phyloP scores from a whole-genome alignment of 2,329 filamentous ascomycete genomes.

The Dactylellina drechsleri region DNA sequence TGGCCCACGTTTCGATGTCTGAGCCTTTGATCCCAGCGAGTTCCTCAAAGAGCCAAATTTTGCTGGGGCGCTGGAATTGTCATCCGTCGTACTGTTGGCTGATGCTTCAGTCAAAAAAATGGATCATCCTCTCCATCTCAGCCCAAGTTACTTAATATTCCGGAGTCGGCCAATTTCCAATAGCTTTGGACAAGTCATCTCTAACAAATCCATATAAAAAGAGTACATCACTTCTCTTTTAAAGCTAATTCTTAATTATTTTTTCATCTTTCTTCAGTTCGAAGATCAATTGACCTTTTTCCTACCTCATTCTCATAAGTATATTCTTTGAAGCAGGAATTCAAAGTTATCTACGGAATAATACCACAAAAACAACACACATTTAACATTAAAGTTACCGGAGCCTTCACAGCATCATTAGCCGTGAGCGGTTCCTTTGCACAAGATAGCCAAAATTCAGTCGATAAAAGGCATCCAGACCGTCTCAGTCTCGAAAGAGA shows the following conservation, averaged over 20 bases:
- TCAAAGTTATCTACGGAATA: conserved; percentile 1
- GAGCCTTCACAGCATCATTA: conserved; percentile 44
- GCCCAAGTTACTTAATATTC: conserved; percentile 20
- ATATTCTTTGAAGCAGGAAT: not conserved
- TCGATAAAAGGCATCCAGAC: conserved; percentile 52
- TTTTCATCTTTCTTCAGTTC: conserved; percentile 11
- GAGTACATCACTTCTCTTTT: conserved; percentile 37
- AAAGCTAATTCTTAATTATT: conserved; percentile 11
- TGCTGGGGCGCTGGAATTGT: conserved; percentile 35
- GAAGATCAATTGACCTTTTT: conserved; percentile 7
- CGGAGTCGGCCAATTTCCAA: conserved; percentile 5
- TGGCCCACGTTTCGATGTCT: conserved; percentile 55
- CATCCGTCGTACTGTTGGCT: conserved; percentile 44
- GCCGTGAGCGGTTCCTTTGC: conserved; percentile 48
- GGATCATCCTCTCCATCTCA: conserved; percentile 37
- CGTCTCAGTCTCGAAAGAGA: conserved; percentile 52
- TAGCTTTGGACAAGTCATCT: conserved; percentile 44
- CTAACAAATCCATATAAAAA: conserved; percentile 52
- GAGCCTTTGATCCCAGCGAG: conserved; percentile 33
- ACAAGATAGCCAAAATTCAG: conserved; percentile 52
- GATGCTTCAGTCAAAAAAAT: conserved; percentile 30
- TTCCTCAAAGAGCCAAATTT: conserved; percentile 38
- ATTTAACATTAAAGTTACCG: conserved; percentile 3
- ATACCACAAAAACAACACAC: conserved; percentile 53
- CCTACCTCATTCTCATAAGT: not conserved